These are phyloP conservation scores for Epichloe bromicola DNA, from an alignment of 2,329 filamentous ascomycete species.

Conservation along the genomic window DNA sequence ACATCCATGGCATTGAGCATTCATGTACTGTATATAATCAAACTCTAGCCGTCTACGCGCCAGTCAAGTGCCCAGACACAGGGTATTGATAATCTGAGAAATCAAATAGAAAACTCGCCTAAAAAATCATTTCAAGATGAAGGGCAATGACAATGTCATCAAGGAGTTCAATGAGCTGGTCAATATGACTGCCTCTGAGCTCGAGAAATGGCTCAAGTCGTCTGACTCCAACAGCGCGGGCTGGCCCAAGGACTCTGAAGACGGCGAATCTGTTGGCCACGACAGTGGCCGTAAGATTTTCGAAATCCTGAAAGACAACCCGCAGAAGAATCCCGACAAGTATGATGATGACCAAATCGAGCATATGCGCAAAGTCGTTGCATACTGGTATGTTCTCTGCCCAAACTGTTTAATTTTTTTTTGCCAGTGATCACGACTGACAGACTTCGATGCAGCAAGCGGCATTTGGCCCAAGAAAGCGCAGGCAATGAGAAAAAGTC, in stretches of 20 bases:
- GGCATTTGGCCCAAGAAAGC: conserved; percentile 52
- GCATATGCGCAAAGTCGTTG: conserved; percentile 51
- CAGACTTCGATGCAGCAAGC: conserved; percentile 28
- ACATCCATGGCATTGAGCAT: neutral
- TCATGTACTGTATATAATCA: neutral
- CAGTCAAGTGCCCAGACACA: neutral
- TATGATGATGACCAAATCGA: conserved; percentile 42
- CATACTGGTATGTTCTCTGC: conserved; percentile 35
- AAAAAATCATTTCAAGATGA: conserved; percentile 7
- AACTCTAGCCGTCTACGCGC: neutral
- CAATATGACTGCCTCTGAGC: conserved; percentile 50
- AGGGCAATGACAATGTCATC: conserved; percentile 17
- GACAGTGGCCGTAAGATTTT: conserved; percentile 51
- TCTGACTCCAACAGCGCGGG: conserved; percentile 45
- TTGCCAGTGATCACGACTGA: neutral
- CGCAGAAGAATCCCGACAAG: conserved; percentile 38
- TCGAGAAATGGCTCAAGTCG: conserved; percentile 47
- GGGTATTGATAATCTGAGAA: neutral
- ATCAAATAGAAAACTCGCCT: neutral
- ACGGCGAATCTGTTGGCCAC: conserved; percentile 50
- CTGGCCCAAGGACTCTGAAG: conserved; percentile 44
- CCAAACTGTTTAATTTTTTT: neutral
- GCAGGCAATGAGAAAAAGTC: conserved; percentile 41
- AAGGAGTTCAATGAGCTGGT: conserved; percentile 53
- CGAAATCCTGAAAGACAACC: conserved; percentile 48